Conservation (phyloP, 148 eudicot species). For the Rhododendron griersonianum region DNA sequence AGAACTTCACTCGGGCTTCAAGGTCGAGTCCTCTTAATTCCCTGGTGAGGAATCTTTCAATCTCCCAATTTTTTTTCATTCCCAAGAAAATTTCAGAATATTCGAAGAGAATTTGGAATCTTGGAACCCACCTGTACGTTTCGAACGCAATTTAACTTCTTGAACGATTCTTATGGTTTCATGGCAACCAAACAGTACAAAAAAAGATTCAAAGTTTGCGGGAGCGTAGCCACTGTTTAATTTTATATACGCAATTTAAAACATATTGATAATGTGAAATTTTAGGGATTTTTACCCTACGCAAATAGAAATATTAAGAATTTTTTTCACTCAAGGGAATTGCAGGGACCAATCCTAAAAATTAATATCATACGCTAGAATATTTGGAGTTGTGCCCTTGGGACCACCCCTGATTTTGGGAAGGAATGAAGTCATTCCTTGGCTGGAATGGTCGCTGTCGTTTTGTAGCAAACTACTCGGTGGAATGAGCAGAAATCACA, state of each 20-base stretch:
- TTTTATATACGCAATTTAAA: no score
- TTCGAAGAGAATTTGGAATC: not conserved
- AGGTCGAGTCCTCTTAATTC: slow-evolving; percentile 17
- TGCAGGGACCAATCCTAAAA: no score
- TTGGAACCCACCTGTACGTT: not conserved
- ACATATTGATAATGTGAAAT: no score
- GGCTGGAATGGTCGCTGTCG: not conserved
- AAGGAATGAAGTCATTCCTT: not conserved
- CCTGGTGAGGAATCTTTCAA: slow-evolving; percentile 23
- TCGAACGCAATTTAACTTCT: not conserved
- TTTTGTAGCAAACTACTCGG: not conserved
- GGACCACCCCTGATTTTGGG: not conserved
- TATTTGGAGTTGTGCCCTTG: no score
- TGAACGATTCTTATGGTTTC: not conserved
- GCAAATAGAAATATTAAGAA: no score
- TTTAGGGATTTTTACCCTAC: no score
- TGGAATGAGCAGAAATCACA: not conserved
- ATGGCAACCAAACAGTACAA: not conserved
- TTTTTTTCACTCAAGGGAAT: no score
- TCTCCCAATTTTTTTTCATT: not conserved
- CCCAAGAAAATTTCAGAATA: not conserved
- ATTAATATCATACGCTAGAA: no score
- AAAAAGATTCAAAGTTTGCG: no score
- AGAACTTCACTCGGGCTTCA: slow-evolving; percentile 20
- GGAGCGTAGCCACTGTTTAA: no score